Percentiles rank a stretch among this genome's conserved stretches.
These are phyloP conservation scores for Croton setiger DNA, from an alignment of 441 rosid species.

Conservation along the genomic window DNA sequence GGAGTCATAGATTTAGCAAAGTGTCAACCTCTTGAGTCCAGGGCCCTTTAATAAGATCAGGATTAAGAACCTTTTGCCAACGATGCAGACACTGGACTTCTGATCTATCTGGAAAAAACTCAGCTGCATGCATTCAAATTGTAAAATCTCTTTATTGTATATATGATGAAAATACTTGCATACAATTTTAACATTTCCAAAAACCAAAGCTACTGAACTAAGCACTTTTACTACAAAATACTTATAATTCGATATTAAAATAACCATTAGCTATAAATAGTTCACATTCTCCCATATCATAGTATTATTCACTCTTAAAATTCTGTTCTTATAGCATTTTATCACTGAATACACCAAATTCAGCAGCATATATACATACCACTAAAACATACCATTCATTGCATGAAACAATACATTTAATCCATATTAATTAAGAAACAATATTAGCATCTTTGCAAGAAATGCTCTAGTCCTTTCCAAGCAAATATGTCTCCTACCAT, in stretches of 20 bases:
- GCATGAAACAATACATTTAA: background rate
- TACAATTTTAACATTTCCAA: background rate
- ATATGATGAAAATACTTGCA: background rate
- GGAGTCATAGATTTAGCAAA: constrained; percentile 2
- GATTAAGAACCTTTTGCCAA: constrained; percentile 99
- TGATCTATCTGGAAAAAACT: constrained; percentile 76
- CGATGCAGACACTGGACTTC: constrained; percentile 98
- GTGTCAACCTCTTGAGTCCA: constrained; percentile 91
- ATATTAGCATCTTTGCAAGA: background rate
- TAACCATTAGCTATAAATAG: background rate
- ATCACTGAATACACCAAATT: background rate
- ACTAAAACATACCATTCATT: background rate
- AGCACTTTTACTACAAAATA: background rate
- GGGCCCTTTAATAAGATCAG: constrained; percentile 96
- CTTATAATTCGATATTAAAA: background rate
- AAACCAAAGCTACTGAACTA: background rate
- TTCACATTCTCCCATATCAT: background rate
- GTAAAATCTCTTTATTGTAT: background rate
- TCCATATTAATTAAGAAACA: background rate
- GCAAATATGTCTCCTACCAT: background rate
- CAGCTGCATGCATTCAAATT: constrained; percentile 56
- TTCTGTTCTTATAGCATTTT: background rate
- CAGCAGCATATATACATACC: background rate
- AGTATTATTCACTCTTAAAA: background rate
- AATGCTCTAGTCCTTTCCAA: background rate